A percentile compares a stretch with the other conserved stretches of the same genome.
Evolutionary conservation across 768 basidiomycete species (phyloP).

Genomic region (Scleroderma citrinum): DNA sequence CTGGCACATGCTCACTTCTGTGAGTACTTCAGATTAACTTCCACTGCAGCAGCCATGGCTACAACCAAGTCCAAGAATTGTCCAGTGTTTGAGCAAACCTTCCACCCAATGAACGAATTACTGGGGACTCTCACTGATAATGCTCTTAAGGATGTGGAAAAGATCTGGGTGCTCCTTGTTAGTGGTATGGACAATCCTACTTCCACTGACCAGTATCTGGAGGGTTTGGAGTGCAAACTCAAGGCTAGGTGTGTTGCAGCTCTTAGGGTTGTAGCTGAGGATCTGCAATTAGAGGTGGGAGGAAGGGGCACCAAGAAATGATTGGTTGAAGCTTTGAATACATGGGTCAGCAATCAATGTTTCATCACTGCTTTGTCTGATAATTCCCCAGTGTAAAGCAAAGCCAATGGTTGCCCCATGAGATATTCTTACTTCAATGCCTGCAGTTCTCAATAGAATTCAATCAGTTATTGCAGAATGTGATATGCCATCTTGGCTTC

Average conservation of each 20-base stretch:
- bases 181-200: background rate
- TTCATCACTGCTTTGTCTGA: background rate
- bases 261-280: background rate
- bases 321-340: background rate
- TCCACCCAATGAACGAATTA: too few species aligned
- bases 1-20: background rate
- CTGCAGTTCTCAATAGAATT: background rate
- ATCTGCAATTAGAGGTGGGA: background rate
- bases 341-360: background rate
- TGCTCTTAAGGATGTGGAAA: background rate
- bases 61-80: too few species aligned
- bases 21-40: background rate
- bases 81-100: too few species aligned
- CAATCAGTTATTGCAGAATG: background rate
- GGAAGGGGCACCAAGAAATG: background rate
- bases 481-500: conserved; percentile 8
- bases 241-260: background rate
- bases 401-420: conserved; percentile 1
- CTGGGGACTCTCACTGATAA: too few species aligned
- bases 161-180: background rate
- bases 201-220: too few species aligned
- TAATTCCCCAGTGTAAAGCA: background rate
- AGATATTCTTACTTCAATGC: background rate
- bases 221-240: background rate
- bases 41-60: background rate